These are phyloP conservation scores for Starmerella kuoi DNA, from an alignment of 805 yeast species.

Conservation along the genomic window DNA sequence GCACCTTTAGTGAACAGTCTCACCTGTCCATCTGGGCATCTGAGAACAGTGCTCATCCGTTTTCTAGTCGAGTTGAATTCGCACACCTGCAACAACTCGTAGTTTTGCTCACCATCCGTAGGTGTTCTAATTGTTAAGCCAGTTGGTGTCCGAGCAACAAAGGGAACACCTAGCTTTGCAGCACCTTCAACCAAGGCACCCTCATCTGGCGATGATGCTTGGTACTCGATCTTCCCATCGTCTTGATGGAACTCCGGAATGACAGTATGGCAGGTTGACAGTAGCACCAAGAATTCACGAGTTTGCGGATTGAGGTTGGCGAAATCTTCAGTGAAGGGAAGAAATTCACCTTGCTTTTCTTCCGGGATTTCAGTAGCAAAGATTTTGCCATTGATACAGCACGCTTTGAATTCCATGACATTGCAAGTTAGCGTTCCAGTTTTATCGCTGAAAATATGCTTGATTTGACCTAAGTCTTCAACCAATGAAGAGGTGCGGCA, in stretches of 20 bases:
- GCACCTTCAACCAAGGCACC: constrained; percentile 98
- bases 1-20: constrained; percentile 93
- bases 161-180: constrained; percentile 72
- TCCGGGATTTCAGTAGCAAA: constrained; percentile 86
- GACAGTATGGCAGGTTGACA: constrained; percentile 94
- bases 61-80: constrained; percentile 96
- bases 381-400: constrained; percentile 85
- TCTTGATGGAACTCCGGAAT: constrained; percentile 67
- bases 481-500: constrained; percentile 92
- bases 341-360: constrained; percentile 71
- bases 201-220: constrained; percentile 98
- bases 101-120: constrained; percentile 40
- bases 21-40: constrained; percentile 88
- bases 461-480: constrained; percentile 94
- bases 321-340: constrained; percentile 32
- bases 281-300: constrained; percentile 57
- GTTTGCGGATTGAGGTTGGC: constrained; percentile 27
- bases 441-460: constrained; percentile 90
- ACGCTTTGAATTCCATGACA: constrained; percentile 90
- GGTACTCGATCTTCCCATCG: constrained; percentile 58
- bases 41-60: constrained; percentile 89
- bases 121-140: constrained; percentile 51
- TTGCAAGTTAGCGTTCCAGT: constrained; percentile 95
- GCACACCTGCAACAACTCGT: constrained; percentile 77
- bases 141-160: constrained; percentile 74